Evolutionary conservation across 768 basidiomycete genomes (phyloP).

Genomic region (Trichaptum fuscoviolaceum): DNA sequence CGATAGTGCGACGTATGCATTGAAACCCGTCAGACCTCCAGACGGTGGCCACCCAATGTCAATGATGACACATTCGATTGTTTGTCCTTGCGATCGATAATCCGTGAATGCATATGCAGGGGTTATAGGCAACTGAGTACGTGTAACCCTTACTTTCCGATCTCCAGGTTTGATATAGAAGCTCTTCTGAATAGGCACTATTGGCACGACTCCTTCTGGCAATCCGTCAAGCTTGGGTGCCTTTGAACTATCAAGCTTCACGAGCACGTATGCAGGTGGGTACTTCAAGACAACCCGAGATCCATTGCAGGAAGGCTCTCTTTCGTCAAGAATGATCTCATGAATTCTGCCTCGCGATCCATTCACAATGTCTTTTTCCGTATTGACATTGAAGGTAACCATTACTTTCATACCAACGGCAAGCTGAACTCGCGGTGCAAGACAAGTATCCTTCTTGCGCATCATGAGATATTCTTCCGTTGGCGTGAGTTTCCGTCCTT

Average conservation of each 20-base stretch:
- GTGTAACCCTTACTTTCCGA: constrained; percentile 11
- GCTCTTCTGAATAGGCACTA: constrained; percentile 11
- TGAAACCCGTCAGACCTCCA: constrained; percentile 29
- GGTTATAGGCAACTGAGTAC: constrained; percentile 28
- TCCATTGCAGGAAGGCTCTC: constrained; percentile 8
- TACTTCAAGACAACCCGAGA: constrained; percentile 20
- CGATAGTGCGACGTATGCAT: constrained; percentile 37
- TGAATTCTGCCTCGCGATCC: constrained; percentile 30
- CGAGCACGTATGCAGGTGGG: constrained; percentile 27
- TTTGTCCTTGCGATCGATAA: constrained; percentile 39
- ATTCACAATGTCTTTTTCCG: constrained; percentile 36
- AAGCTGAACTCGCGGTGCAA: constrained; percentile 18
- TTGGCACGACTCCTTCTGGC: constrained; percentile 19
- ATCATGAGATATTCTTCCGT: constrained; percentile 7
- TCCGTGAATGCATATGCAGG: constrained; percentile 38
- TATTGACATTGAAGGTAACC: constrained; percentile 31
- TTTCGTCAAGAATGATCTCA: constrained; percentile 29
- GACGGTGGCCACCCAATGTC: constrained; percentile 33
- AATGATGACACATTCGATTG: constrained; percentile 29
- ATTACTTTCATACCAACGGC: constrained; percentile 34
- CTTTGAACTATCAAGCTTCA: constrained; percentile 22
- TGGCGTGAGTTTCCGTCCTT: constrained; percentile 6
- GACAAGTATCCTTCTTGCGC: constrained; percentile 13
- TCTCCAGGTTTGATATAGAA: constrained; percentile 8
- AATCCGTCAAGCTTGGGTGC: constrained; percentile 22